Evolutionary conservation across 345 rosid genomes (phyloP), one percentile per base, ranked within the genome.

Genomic region (Eucalyptus sp.): DNA sequence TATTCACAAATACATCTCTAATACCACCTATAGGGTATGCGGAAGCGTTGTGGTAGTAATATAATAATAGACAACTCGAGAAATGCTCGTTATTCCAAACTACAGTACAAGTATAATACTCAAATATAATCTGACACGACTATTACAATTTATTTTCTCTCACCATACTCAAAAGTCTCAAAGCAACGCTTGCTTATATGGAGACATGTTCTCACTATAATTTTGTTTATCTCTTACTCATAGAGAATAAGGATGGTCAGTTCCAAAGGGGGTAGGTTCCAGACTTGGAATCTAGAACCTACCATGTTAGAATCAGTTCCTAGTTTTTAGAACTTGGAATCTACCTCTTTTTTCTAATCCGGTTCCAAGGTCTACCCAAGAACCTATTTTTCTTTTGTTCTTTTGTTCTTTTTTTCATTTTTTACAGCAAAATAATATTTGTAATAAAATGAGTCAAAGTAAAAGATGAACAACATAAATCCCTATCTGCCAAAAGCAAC

Each of bases 281-380:
- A 56, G 0, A 56, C 13, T 56, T 56, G 29, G 6, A 56, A 24
- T 1, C 12, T 56, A 24, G 6, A 56, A 56, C 62, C 13, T 56
- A 56, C 27, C 62, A 10, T 24, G 12, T 56, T 56, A 17, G 29
- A 56, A 56, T 56, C 11, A 0, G 6, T 56, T 24, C 5, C 1
- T 4, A 24, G 1, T 56, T 56, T 56, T 24, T 56, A 24, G 6
- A 56, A 24, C 27, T 0, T 56, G 13, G 12, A 56, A 56, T 13
- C 29, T 56, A 24, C 0, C 62, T 24, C 1, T 0, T 4, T 24
- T 56, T 56, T 10, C 62, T 17, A 56, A 8, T 56, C 6, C 1
- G 1, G 6, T 56, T 56, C 29, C 29, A 56, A 56, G 3, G 6
- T 56, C 62, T 56, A 22, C 29, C 13, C 6, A 56, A 56, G 6